Percentiles rank a stretch among this genome's conserved stretches.
Conservation (phyloP, 2,329 filamentous ascomycete species). For the Penicillium sclerotiorum region DNA sequence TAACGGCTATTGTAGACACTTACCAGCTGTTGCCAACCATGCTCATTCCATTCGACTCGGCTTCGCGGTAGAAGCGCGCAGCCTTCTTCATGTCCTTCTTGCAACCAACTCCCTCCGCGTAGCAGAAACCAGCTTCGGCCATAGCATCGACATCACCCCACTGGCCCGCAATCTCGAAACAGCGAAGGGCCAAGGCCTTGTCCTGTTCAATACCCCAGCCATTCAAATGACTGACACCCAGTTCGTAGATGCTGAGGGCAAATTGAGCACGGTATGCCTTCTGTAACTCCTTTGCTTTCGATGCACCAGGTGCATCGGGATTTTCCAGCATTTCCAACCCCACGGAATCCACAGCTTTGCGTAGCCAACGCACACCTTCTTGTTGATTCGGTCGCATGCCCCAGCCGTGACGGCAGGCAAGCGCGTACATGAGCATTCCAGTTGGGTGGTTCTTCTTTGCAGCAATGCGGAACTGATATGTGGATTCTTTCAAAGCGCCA, state of each 20-base stretch:
- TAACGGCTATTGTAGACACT: slow-evolving; percentile 41
- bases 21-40: slow-evolving; percentile 99
- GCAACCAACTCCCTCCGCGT: slow-evolving; percentile 87
- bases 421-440: slow-evolving; percentile 92
- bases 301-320: slow-evolving; percentile 54
- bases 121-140: slow-evolving; percentile 93
- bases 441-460: slow-evolving; percentile 84
- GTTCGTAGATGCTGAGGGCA: slow-evolving; percentile 91
- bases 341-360: slow-evolving; percentile 84
- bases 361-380: slow-evolving; percentile 89
- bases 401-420: slow-evolving; percentile 96
- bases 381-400: slow-evolving; percentile 90
- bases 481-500: slow-evolving; percentile 87
- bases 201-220: slow-evolving; percentile 97
- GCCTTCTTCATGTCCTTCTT: slow-evolving; percentile 97
- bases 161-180: slow-evolving; percentile 92
- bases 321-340: slow-evolving; percentile 82
- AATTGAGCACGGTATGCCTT: slow-evolving; percentile 91
- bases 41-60: slow-evolving; percentile 89
- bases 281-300: slow-evolving; percentile 63
- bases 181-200: slow-evolving; percentile 80
- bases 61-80: slow-evolving; percentile 84
- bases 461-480: slow-evolving; percentile 90
- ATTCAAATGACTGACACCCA: slow-evolving; percentile 96
- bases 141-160: slow-evolving; percentile 97